These are phyloP conservation scores for Volvox reticuliferus DNA, from an alignment of 139 green algal species.

Conservation along the genomic window DNA sequence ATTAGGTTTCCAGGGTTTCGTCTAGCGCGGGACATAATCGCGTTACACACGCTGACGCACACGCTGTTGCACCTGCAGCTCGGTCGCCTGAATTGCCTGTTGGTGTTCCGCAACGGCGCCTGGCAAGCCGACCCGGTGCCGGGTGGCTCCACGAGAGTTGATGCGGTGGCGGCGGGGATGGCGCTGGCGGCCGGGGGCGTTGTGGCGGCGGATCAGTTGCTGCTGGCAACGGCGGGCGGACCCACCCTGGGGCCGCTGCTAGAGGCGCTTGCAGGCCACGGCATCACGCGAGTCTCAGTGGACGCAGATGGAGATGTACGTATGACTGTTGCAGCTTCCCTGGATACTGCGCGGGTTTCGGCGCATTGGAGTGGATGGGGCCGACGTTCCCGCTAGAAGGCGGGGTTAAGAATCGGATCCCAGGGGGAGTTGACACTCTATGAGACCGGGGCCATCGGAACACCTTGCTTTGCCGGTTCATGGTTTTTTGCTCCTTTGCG, in stretches of 20 bases:
- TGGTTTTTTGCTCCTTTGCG: not conserved
- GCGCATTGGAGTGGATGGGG: not conserved
- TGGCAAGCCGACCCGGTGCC: conserved; percentile 28
- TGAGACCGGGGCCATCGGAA: not conserved
- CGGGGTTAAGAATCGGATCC: not conserved
- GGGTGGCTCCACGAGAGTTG: not conserved
- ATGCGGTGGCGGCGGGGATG: conserved; percentile 14
- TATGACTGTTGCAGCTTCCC: too few species aligned
- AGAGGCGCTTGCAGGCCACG: conserved; percentile 4
- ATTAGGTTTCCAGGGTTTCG: too few species aligned
- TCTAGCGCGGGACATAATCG: too few species aligned
- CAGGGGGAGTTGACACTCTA: not conserved
- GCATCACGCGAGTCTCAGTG: not conserved
- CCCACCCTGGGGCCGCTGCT: conserved; percentile 5
- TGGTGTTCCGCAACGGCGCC: conserved; percentile 20
- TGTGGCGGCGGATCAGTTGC: conserved; percentile 36
- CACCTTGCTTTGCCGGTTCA: not conserved
- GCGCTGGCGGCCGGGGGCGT: not conserved
- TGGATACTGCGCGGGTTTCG: not conserved
- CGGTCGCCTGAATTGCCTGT: conserved; percentile 26
- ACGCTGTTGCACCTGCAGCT: not conserved
- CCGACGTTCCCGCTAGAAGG: not conserved
- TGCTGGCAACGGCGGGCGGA: conserved; percentile 11
- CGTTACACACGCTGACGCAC: too few species aligned
- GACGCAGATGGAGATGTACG: conserved; percentile 4